Conservation (phyloP, 164 flowering plant genomes). For the Macadamia integrifolia region DNA sequence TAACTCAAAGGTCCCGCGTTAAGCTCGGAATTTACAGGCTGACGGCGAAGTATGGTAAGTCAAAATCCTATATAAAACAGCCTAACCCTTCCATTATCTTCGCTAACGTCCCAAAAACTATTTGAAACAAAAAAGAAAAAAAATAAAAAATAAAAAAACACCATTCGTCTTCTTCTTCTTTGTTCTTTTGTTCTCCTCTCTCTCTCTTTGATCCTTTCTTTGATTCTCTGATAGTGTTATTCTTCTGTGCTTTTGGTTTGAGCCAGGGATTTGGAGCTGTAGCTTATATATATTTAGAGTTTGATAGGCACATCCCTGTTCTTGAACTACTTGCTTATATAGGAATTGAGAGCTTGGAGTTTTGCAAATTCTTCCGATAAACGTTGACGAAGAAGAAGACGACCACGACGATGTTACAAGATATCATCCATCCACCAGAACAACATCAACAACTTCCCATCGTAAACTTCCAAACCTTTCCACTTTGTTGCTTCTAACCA, state of each 20-base stretch:
- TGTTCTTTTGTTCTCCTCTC: conserved; percentile 3
- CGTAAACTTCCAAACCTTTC: conserved; percentile 15
- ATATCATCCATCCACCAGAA: conserved; percentile 34
- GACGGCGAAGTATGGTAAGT: neutral
- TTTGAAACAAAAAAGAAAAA: neutral
- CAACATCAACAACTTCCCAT: conserved; percentile 20
- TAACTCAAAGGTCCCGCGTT: neutral
- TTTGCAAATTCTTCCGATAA: neutral
- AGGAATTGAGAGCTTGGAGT: neutral
- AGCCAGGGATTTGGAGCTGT: neutral
- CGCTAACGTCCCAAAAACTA: neutral
- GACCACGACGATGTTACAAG: conserved; percentile 27
- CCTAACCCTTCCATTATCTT: neutral
- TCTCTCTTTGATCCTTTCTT: neutral
- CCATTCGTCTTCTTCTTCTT: neutral
- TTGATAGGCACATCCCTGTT: neutral
- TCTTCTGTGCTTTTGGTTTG: neutral
- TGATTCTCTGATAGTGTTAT: conserved; percentile 3
- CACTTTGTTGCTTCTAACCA: neutral
- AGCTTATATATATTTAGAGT: neutral
- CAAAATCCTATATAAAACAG: neutral
- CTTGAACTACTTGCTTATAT: neutral
- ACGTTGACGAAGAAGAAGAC: neutral
- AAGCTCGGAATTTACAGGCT: neutral
- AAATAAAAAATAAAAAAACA: no score